Percentiles rank a stretch among this genome's conserved stretches.
Evolutionary conservation across 1,139 yeast genomes (phyloP).

Genomic region (Blastobotrys ciferrii): DNA sequence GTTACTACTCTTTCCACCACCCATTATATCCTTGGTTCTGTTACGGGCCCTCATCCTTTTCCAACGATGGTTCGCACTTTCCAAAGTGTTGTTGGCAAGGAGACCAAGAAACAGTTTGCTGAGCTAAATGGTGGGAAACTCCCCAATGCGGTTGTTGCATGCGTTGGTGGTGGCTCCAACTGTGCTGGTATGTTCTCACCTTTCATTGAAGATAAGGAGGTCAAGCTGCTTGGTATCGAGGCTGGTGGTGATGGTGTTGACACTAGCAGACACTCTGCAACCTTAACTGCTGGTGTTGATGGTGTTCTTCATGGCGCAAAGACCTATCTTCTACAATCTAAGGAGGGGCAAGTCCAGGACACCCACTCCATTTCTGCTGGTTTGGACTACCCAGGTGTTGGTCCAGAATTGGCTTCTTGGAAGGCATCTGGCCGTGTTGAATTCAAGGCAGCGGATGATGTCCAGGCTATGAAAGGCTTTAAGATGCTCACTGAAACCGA

Average conservation of each 20-base stretch:
- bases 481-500: slow-evolving; percentile 84
- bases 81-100: slow-evolving; percentile 96
- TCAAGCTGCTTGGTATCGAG: slow-evolving; percentile 87
- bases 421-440: slow-evolving; percentile 89
- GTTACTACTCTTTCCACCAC: slow-evolving; percentile 82
- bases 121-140: slow-evolving; percentile 73
- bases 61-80: slow-evolving; percentile 97
- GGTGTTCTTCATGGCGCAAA: slow-evolving; percentile 99
- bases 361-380: slow-evolving; percentile 99
- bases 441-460: slow-evolving; percentile 89
- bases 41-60: slow-evolving; percentile 99
- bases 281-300: slow-evolving; percentile 85
- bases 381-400: slow-evolving; percentile 97
- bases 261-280: slow-evolving; percentile 85
- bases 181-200: slow-evolving; percentile 96
- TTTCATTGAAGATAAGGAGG: slow-evolving; percentile 75
- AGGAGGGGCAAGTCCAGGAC: slow-evolving; percentile 94
- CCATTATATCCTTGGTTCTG: slow-evolving; percentile 95
- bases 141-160: slow-evolving; percentile 93
- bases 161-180: slow-evolving; percentile 99
- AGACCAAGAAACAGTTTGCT: slow-evolving; percentile 87
- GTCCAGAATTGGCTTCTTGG: slow-evolving; percentile 97
- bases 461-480: slow-evolving; percentile 90
- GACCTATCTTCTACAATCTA: slow-evolving; percentile 86
- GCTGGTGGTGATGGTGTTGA: slow-evolving; percentile 98